Percentiles rank a stretch among this genome's conserved stretches.
Evolutionary conservation across 2,329 filamentous ascomycete species (phyloP).

Genomic region (Aureobasidium sp.): DNA sequence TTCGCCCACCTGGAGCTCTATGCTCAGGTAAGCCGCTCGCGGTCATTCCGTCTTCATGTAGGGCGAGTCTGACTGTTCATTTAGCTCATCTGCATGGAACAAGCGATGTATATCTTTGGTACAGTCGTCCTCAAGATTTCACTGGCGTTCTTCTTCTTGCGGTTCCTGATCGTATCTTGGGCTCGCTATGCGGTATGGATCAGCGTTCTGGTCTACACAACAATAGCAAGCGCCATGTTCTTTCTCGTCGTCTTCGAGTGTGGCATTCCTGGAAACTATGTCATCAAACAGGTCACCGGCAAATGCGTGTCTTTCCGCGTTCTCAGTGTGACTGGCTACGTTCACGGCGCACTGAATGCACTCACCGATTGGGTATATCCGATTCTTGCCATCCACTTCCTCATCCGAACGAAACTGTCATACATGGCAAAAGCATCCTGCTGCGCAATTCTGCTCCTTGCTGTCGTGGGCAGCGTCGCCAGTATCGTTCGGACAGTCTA

Average conservation of each 20-base stretch:
- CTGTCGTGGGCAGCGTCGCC: constrained; percentile 23
- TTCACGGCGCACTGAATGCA: constrained; percentile 28
- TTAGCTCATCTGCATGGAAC: constrained; percentile 26
- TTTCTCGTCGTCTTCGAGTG: constrained; percentile 28
- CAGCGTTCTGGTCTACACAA: constrained; percentile 29
- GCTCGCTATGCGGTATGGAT: constrained; percentile 28
- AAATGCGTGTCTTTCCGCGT: constrained; percentile 7
- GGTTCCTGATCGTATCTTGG: constrained; percentile 34
- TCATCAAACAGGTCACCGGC: neutral
- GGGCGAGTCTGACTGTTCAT: neutral
- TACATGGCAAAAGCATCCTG: constrained; percentile 36
- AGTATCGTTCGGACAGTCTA: constrained; percentile 23
- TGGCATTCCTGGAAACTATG: constrained; percentile 21
- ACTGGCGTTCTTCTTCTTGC: constrained; percentile 39
- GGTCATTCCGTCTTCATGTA: neutral
- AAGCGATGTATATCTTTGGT: constrained; percentile 35
- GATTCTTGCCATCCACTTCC: constrained; percentile 34
- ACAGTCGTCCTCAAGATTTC: constrained; percentile 40
- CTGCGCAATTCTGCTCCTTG: constrained; percentile 34
- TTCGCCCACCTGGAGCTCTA: neutral
- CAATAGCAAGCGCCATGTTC: constrained; percentile 28
- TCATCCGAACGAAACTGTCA: constrained; percentile 37
- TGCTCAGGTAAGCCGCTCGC: neutral
- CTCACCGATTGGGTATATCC: constrained; percentile 31
- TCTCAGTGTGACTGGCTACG: neutral